Evolutionary conservation across 2,329 filamentous ascomycete species (phyloP), one percentile per base, ranked within the genome.

Genomic region (Curvularia sp.): DNA sequence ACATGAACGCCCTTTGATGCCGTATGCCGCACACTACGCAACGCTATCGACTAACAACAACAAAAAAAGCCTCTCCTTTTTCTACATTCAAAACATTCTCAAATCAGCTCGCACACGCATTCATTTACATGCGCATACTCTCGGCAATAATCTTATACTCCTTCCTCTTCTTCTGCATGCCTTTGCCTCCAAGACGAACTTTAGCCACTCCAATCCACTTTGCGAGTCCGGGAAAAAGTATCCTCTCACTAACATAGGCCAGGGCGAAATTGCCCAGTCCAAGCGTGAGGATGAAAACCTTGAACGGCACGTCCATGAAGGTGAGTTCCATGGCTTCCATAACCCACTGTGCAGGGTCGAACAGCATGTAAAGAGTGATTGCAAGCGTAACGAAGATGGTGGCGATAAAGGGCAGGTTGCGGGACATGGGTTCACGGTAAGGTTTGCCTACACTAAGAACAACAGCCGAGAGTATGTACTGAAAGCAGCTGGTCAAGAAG

Each of bases 391-490:
- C 73, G 9, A 86, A 75, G 59, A 98, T 89, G 0, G 93, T 95
- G 6, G 86, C 80, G 34, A 96, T 86, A 71, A 97, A 97, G 0
- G 94, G 95, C 73, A 90, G 86, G 73, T 99, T 99, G 58, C 89
- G 84, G 18, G 81, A 81, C 81, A 93, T 92, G 15, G 86, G 85
- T 69, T 95, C 90, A 53, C 95, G 85, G 80, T 97, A 99, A 0
- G 95, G 95, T 32, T 86, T 88, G 1, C 95, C 96, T n/a, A 95
- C 92, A 68, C 90, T 96, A 28, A 99, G 83, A 1, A 98, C 90
- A 38, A 98, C 84, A 3, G 92, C 95, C 0, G 92, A 91, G 21
- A 97, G 83, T 36, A 96, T 96, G 76, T 99, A 99, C 75, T 98
- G 93, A 71, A 93, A 98, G 75, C 93, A 97, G 1, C 91, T 96